Evolutionary conservation across 2,329 filamentous ascomycete genomes (phyloP).

Genomic region (Dothistroma septosporum): DNA sequence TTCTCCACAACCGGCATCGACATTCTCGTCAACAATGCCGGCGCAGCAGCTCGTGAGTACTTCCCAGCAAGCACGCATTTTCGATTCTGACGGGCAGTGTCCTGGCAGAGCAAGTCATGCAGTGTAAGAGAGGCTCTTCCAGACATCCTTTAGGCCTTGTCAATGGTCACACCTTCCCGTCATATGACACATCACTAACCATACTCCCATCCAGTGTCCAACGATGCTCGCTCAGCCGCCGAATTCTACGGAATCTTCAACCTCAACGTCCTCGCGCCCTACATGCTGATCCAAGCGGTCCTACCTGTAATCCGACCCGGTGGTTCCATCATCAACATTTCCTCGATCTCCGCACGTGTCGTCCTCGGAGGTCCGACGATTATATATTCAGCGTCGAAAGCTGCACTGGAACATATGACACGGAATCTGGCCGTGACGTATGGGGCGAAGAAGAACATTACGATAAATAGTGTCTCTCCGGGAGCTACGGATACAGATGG

Average conservation of each 20-base stretch:
- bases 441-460: constrained; percentile 50
- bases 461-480: constrained; percentile 59
- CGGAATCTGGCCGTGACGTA: constrained; percentile 57
- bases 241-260: constrained; percentile 54
- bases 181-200: not conserved
- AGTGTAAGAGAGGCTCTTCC: not conserved
- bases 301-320: constrained; percentile 48
- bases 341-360: constrained; percentile 49
- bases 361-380: constrained; percentile 43
- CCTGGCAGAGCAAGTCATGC: not conserved
- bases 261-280: constrained; percentile 53
- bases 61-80: not conserved
- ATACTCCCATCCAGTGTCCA: not conserved
- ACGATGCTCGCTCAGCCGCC: not conserved
- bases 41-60: constrained; percentile 18
- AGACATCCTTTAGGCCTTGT: not conserved
- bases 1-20: constrained; percentile 34
- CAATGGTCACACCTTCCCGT: not conserved
- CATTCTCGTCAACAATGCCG: constrained; percentile 43
- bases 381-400: constrained; percentile 56
- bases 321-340: constrained; percentile 57
- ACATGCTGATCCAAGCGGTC: constrained; percentile 53
- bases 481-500: constrained; percentile 34
- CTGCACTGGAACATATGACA: constrained; percentile 58
- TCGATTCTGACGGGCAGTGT: not conserved